Percentiles rank a stretch among this genome's conserved stretches.
phyloP scores from a whole-genome alignment of 2,329 filamentous ascomycete species.

The Cladophialophora psammophila region DNA sequence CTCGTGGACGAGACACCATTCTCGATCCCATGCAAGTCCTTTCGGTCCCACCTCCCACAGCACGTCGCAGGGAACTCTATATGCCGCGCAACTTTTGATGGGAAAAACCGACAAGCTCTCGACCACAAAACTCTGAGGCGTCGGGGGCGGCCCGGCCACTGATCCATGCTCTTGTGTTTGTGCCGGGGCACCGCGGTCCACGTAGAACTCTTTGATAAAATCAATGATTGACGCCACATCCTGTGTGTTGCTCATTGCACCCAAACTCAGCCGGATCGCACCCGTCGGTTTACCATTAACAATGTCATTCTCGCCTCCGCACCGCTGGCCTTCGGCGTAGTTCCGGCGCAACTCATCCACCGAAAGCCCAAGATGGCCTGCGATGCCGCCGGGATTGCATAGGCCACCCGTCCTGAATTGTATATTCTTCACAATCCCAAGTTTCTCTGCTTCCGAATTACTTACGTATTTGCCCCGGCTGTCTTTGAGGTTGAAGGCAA shows the following conservation, averaged over 20 bases:
- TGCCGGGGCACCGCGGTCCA: slow-evolving; percentile 42
- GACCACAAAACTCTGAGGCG: slow-evolving; percentile 55
- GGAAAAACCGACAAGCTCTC: slow-evolving; percentile 79
- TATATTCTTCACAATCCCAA: slow-evolving; percentile 78
- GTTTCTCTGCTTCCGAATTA: slow-evolving; percentile 84
- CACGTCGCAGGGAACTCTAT: slow-evolving; percentile 67
- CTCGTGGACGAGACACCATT: slow-evolving; percentile 92
- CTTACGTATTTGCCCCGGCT: slow-evolving; percentile 76
- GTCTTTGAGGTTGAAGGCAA: slow-evolving; percentile 83
- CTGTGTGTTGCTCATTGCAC: slow-evolving; percentile 81
- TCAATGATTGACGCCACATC: slow-evolving; percentile 76
- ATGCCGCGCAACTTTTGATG: slow-evolving; percentile 92
- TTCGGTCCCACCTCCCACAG: slow-evolving; percentile 81
- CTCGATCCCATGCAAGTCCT: slow-evolving; percentile 90
- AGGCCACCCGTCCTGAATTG: slow-evolving; percentile 87
- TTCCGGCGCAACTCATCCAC: slow-evolving; percentile 85
- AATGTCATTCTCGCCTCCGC: slow-evolving; percentile 82
- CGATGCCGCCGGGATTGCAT: slow-evolving; percentile 90
- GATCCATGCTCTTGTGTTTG: slow-evolving; percentile 15
- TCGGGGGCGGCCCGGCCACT: not conserved
- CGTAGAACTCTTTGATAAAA: slow-evolving; percentile 76
- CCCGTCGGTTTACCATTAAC: slow-evolving; percentile 87
- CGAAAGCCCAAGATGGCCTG: slow-evolving; percentile 73
- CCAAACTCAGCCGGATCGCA: slow-evolving; percentile 82
- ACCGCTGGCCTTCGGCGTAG: slow-evolving; percentile 83